Conservation (phyloP, 345 rosid genomes). For the Crucihimalaya himalaica region DNA sequence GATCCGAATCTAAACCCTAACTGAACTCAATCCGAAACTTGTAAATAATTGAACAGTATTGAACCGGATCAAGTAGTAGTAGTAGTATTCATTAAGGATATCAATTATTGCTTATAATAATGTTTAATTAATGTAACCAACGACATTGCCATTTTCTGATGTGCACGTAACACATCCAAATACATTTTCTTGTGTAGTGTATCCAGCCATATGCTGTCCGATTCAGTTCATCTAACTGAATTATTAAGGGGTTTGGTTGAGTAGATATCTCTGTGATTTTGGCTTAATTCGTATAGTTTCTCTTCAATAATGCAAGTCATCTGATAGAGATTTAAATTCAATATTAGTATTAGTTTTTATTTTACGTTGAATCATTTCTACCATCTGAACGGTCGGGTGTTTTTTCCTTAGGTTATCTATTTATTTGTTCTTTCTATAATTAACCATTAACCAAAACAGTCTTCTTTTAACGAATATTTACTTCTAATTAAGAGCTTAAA, state of each 20-base stretch:
- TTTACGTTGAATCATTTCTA: not conserved
- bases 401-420: not conserved
- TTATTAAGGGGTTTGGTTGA: conserved; percentile 1
- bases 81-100: not conserved
- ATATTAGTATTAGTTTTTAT: not conserved
- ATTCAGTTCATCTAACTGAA: conserved; percentile 26
- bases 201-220: not conserved
- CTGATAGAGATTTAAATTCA: not conserved
- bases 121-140: not conserved
- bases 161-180: not conserved
- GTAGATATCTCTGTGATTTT: not conserved
- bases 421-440: too few species aligned
- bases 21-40: too few species aligned
- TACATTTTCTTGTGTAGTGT: not conserved
- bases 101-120: not conserved
- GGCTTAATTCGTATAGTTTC: not conserved
- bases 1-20: too few species aligned
- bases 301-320: not conserved
- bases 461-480: not conserved
- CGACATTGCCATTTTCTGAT: conserved; percentile 5
- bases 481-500: not conserved
- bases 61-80: not conserved
- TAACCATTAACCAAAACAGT: not conserved
- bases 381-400: not conserved
- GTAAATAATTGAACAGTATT: not conserved